Evolutionary conservation across 2,329 filamentous ascomycete species (phyloP), one percentile per base, ranked within the genome.

Genomic region (Fusarium incarnatum): DNA sequence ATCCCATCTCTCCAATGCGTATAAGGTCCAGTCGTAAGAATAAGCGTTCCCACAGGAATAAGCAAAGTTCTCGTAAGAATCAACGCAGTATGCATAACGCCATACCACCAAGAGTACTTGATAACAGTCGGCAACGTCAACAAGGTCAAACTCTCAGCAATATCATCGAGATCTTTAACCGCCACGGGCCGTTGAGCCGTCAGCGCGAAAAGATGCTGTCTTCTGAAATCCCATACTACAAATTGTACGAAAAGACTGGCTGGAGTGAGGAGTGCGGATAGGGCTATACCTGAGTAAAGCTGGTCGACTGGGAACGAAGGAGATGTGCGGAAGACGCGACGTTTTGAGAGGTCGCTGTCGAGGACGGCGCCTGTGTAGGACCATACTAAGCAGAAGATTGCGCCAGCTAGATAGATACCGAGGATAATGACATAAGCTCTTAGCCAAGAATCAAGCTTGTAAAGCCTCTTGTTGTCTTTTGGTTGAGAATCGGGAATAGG

Each of bases 71-170:
- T 42, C 0, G 70, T 71, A 1, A 73, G 12, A 6, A 72, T 72
- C 18, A 72, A 18, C 18, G 53, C 40, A 12, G 56, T 45, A 3
- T 72, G 70, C 70, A 72, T 72, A 30, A 73, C 41, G 3, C 70
- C 70, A 47, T 72, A 72, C 70, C 70, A 72, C 70, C 70, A 72
- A 8, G 70, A 72, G 4, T 73, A 72, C 20, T 60, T 66, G 15
- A 55, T 56, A 6, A 72, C 70, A 2, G 67, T 64, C 10, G 34
- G 28, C 13, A 72, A 22, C 1, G 70, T 72, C 28, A 40, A 54
- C 18, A 72, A 18, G 3, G 67, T 73, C 11, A 72, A 53, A 3
- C 68, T 68, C 16, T 72, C 70, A 1, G 70, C 64, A 10, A 72
- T 71, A 16, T 72, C 59, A 20, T 72, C 67, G 2, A 72, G 30